Evolutionary conservation across 1,284 basidiomycete genomes (phyloP).

Genomic region (Hortiboletus rubellus): DNA sequence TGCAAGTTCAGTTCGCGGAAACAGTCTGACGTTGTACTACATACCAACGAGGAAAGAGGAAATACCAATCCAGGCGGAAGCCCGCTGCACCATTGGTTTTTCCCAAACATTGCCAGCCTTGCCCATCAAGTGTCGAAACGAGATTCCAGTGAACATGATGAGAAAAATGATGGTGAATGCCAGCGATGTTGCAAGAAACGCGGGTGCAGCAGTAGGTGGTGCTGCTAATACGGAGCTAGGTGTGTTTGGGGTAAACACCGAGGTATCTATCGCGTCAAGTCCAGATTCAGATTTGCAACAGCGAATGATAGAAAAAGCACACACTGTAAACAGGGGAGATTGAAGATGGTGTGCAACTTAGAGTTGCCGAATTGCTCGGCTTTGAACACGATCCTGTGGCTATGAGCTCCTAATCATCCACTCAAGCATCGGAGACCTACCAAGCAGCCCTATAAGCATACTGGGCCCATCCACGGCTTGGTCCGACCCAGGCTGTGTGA

Average conservation of each 20-base stretch:
- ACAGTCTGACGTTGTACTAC: slow-evolving; percentile 22
- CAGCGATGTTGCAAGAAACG: slow-evolving; percentile 64
- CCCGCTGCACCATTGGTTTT: slow-evolving; percentile 56
- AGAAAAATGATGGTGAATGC: slow-evolving; percentile 65
- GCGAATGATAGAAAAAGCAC: slow-evolving; percentile 14
- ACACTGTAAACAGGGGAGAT: slow-evolving; percentile 65
- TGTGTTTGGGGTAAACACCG: slow-evolving; percentile 56
- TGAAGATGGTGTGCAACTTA: slow-evolving; percentile 58
- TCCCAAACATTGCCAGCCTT: slow-evolving; percentile 52
- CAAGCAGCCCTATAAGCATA: slow-evolving; percentile 64
- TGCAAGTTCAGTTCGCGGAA: background rate
- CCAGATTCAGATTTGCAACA: background rate
- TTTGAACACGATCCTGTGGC: slow-evolving; percentile 67
- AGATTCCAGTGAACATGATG: slow-evolving; percentile 62
- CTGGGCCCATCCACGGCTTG: slow-evolving; percentile 66
- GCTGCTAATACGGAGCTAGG: slow-evolving; percentile 59
- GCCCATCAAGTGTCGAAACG: slow-evolving; percentile 66
- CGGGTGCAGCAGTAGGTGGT: slow-evolving; percentile 61
- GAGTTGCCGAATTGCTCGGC: slow-evolving; percentile 44
- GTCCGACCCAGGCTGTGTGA: slow-evolving; percentile 45
- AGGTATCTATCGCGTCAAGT: slow-evolving; percentile 49
- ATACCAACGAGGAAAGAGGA: slow-evolving; percentile 71
- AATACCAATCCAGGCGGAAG: slow-evolving; percentile 72
- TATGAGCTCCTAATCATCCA: slow-evolving; percentile 3
- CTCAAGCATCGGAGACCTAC: slow-evolving; percentile 37